Evolutionary conservation across 2,329 filamentous ascomycete genomes (phyloP).

Genomic region (Sclerotinia minor): DNA sequence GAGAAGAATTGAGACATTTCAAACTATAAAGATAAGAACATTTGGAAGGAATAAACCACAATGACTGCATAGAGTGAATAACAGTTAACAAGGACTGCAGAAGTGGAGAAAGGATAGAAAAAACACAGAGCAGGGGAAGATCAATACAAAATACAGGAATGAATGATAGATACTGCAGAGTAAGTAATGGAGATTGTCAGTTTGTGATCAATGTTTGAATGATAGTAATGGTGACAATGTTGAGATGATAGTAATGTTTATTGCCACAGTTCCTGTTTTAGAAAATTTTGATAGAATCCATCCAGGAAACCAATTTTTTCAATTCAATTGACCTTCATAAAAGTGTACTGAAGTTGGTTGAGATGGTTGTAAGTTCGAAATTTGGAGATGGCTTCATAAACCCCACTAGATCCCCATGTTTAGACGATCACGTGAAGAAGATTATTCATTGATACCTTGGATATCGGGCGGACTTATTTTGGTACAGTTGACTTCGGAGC

Average conservation of each 20-base stretch:
- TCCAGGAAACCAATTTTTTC: too few relatives aligned
- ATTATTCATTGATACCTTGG: not conserved
- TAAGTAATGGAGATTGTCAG: conserved; percentile 3
- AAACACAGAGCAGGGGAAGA: not conserved
- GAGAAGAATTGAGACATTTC: conserved; percentile 34
- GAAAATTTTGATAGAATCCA: not conserved
- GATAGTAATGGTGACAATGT: conserved; percentile 18
- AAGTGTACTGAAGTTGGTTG: not conserved
- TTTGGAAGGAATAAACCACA: not conserved
- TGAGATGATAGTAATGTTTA: not conserved
- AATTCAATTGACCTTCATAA: too few relatives aligned
- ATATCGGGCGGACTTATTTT: not conserved
- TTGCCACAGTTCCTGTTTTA: not conserved
- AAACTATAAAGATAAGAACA: not conserved
- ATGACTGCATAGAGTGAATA: not conserved
- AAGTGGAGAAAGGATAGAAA: too few relatives aligned
- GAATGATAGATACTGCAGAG: not conserved
- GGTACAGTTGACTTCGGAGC: not conserved
- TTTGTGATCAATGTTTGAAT: conserved; percentile 13
- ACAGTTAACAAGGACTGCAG: not conserved
- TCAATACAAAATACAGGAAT: not conserved
- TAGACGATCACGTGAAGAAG: not conserved
- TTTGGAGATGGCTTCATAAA: not conserved
- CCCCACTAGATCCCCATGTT: too few relatives aligned
- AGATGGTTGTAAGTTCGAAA: not conserved